Evolutionary conservation across 805 yeast genomes (phyloP), one percentile per base, ranked within the genome.

Genomic region (Wickerhamiella vanderwaltii): DNA sequence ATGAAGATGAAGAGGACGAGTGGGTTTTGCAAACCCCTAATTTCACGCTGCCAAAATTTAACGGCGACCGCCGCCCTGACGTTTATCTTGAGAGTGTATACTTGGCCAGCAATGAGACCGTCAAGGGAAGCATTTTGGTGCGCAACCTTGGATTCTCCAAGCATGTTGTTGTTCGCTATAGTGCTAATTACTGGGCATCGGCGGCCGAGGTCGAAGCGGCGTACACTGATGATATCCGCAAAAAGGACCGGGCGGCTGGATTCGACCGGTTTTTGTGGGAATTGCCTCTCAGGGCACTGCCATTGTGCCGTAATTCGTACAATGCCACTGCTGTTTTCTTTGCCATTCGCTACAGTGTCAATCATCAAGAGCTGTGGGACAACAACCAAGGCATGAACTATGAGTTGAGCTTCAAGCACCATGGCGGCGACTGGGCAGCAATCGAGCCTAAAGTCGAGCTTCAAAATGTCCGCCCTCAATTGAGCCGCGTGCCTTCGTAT

Each of bases 141-240:
- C 72, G 74, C 52, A 88, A 87, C 62, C 41, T 83, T 4, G 67
- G 79, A 9, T 87, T 67, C 59, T 69, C 73, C 26, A 87, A 87
- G 59, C 55, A 61, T 20, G 79, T 88, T 15, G 69, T 73, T 12
- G 69, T 82, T 12, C 67, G 86, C 42, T 87, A 84, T 61, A 74
- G 95, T 0, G 65, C 76, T 48, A 85, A 88, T 57, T 62, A 68
- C 52, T 87, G 97, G 97, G 64, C 63, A 32, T 77, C 93, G 0
- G 73, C 77, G 17, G 67, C 75, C 31, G 88, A 81, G 55, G 71
- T 79, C 24, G 75, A 74, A 31, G 80, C 87, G 3, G 49, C 55
- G 3, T 85, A 72, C 60, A 66, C 69, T 2, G 68, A 72, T 3
- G 84, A 79, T 45, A 54, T 68, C 9, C 54, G 60, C 13, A 49